Evolutionary conservation across 1,284 basidiomycete species (phyloP).

Genomic region (Trametes versicolor): DNA sequence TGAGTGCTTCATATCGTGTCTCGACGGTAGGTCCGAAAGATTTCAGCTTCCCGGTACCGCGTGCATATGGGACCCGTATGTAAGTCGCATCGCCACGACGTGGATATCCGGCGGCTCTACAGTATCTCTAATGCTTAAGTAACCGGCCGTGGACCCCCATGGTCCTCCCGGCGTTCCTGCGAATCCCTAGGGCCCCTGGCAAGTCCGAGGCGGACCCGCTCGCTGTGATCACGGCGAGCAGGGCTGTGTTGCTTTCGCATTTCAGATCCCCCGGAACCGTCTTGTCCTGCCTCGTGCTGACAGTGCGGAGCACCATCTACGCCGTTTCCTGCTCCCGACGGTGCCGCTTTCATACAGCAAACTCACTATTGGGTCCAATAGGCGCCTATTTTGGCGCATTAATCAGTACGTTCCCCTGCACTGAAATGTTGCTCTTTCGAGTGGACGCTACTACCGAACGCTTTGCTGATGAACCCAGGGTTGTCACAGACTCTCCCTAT

Average conservation of each 20-base stretch:
- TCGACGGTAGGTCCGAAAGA: too few relatives aligned
- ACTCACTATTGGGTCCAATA: conserved; percentile 13
- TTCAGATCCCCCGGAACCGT: background rate
- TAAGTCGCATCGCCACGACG: background rate
- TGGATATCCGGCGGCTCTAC: background rate
- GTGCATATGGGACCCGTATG: too few relatives aligned
- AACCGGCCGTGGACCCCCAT: background rate
- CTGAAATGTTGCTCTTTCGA: conserved; percentile 13
- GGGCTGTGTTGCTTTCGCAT: too few relatives aligned
- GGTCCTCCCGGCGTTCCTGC: background rate
- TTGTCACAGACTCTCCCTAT: conserved; percentile 6
- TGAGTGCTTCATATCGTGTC: too few relatives aligned
- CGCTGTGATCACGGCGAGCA: too few relatives aligned
- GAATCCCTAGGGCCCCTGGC: background rate
- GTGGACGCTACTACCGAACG: conserved; percentile 9
- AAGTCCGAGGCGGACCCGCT: background rate
- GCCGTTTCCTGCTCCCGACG: background rate
- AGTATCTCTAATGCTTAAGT: background rate
- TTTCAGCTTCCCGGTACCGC: too few relatives aligned
- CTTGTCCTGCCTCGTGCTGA: background rate
- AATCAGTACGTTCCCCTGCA: conserved; percentile 15
- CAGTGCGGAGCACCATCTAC: conserved; percentile 1
- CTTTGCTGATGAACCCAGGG: conserved; percentile 9
- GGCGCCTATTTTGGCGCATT: conserved; percentile 10
- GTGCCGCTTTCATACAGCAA: conserved; percentile 20